Base-by-base conservation (phyloP, 306 rosid species). In the Cucurbita moschata region DNA sequence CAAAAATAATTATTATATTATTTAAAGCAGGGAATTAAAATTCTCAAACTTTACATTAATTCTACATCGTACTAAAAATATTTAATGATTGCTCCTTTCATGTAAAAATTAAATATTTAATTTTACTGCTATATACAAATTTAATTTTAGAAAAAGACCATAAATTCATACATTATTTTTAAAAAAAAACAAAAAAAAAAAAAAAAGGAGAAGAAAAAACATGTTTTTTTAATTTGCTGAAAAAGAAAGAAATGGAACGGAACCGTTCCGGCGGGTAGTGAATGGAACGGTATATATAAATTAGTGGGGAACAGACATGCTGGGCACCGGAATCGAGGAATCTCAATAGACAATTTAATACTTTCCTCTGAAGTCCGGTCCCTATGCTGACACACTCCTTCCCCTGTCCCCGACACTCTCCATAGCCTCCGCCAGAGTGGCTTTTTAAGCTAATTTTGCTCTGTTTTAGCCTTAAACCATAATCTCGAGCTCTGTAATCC, bases 301-400 rank as follows among this genome's bases (percentile, higher is more conserved):
- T 12, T 18, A 71, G 51, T 54, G 76, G 52, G 35, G 19, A 53
- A 72, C 76, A 72, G 76, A 72, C 76, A 72, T 72, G 76, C 76
- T 54, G 54, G 76, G 76, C 52, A 37, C 52, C 40, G 76, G 18
- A 40, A 39, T 39, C 76, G 76, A 72, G 76, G 5, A 10, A 12
- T 39, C 15, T 10, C 12, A 53, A 5, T 39, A 2, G 40, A 72
- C 76, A 10, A 18, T 0, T 54, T 54, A 0, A 55, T 72, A 72
- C 11, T n/a, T n/a, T 42, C 7, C 38, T 71, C 64, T 72, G 58
- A 84, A 12, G 84, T 87, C 95, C 97, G 77, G 51, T 67, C 64
- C 79, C 80, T 23, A 40, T 1, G 75, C 79, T 83, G 83, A 76
- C 81, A 79, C 59, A 37, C 42, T 46, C 65, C 77, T 64, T 39